phyloP scores from a whole-genome alignment of 2,329 filamentous ascomycete species.

The Diaporthe longicolla region DNA sequence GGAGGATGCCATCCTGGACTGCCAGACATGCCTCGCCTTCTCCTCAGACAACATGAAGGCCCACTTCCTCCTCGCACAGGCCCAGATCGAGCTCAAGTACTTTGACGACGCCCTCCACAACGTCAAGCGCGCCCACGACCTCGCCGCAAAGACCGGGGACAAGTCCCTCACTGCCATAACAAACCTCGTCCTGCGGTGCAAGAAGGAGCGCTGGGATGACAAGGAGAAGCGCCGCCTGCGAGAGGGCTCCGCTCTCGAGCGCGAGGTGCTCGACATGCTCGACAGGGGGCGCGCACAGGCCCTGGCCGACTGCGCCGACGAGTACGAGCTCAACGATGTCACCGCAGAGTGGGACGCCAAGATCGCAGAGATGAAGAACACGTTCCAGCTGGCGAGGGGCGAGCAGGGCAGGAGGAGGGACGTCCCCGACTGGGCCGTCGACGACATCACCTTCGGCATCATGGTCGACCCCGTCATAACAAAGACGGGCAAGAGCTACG shows the following conservation, averaged over 20 bases:
- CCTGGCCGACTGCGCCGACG: conserved; percentile 56
- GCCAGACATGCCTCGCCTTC: conserved; percentile 79
- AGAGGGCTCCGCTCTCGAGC: conserved; percentile 70
- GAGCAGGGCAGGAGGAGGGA: conserved; percentile 64
- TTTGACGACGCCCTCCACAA: conserved; percentile 80
- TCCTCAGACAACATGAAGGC: conserved; percentile 81
- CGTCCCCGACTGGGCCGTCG: conserved; percentile 82
- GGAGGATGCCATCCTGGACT: conserved; percentile 83
- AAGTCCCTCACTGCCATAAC: conserved; percentile 80
- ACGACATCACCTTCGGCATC: conserved; percentile 81
- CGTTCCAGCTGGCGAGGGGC: conserved; percentile 67
- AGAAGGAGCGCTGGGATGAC: conserved; percentile 88
- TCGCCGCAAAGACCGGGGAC: conserved; percentile 75
- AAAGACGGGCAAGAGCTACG: conserved; percentile 91
- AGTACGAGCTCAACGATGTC: conserved; percentile 64
- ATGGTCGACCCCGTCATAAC: conserved; percentile 83
- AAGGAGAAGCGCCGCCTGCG: conserved; percentile 74
- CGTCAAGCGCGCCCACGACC: conserved; percentile 79
- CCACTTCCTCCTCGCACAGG: conserved; percentile 85
- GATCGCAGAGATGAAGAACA: conserved; percentile 57
- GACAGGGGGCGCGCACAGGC: conserved; percentile 61
- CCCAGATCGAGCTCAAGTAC: conserved; percentile 80
- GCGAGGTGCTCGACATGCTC: conserved; percentile 69
- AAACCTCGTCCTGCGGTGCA: conserved; percentile 80
- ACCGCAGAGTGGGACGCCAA: conserved; percentile 63